Conservation (phyloP, 164 flowering plant species). For the Vitis vinifera region DNA sequence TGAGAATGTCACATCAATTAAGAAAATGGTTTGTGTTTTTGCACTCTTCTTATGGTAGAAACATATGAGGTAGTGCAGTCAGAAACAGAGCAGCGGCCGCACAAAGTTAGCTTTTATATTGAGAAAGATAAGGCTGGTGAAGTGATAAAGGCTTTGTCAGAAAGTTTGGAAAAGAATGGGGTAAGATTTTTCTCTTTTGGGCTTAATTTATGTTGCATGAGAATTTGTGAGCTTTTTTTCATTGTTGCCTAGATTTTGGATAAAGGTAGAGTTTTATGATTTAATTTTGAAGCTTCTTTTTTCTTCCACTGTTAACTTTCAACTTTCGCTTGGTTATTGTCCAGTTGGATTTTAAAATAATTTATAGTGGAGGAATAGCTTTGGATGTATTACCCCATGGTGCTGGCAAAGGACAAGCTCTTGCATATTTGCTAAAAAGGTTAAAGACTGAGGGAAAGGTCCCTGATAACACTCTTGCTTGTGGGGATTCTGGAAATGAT, state of each 20-base stretch:
- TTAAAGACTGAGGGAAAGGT: constrained; percentile 50
- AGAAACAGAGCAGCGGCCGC: constrained; percentile 87
- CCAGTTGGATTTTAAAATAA: constrained; percentile 80
- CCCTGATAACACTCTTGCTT: constrained; percentile 69
- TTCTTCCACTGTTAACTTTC: neutral
- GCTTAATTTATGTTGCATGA: neutral
- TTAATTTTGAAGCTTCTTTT: neutral
- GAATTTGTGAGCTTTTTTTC: neutral
- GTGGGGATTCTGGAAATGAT: constrained; percentile 96
- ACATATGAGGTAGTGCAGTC: constrained; percentile 50
- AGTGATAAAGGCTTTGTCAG: constrained; percentile 61
- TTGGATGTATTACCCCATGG: constrained; percentile 78
- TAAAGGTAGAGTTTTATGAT: neutral
- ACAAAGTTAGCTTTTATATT: constrained; percentile 91
- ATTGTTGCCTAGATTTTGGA: neutral
- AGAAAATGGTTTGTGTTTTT: constrained; percentile 1
- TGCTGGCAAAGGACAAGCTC: constrained; percentile 94
- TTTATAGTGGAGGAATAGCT: constrained; percentile 83
- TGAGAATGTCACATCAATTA: neutral
- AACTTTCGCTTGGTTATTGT: constrained; percentile 7
- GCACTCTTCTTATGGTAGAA: constrained; percentile 4
- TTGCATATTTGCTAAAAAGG: constrained; percentile 73
- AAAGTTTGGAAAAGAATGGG: constrained; percentile 55
- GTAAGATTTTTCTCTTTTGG: constrained; percentile 40
- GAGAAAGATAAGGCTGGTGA: constrained; percentile 71